A percentile compares a stretch with the other conserved stretches of the same genome.
phyloP scores from a whole-genome alignment of 2,329 filamentous ascomycete species.

The Ascochyta viciae-villosae region DNA sequence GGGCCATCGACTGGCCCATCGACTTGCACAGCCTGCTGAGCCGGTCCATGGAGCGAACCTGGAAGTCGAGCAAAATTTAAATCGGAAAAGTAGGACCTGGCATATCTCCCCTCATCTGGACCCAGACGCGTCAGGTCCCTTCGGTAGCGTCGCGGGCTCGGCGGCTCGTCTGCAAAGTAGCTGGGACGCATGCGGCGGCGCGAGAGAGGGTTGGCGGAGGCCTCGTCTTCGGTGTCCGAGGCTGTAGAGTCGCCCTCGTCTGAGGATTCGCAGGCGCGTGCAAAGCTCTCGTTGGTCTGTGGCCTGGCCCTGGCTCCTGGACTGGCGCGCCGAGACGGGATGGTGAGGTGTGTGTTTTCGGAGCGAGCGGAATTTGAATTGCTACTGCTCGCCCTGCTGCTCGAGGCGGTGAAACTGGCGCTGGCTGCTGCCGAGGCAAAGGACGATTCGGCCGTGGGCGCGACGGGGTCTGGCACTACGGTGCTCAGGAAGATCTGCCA shows the following conservation, averaged over 20 bases:
- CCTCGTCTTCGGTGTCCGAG: slow-evolving; percentile 63
- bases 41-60: slow-evolving; percentile 20
- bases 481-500: slow-evolving; percentile 86
- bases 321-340: slow-evolving; percentile 49
- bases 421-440: slow-evolving; percentile 73
- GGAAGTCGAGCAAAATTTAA: not conserved
- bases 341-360: slow-evolving; percentile 49
- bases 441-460: slow-evolving; percentile 81
- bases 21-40: slow-evolving; percentile 16
- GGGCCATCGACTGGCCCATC: slow-evolving; percentile 31
- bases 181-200: slow-evolving; percentile 27
- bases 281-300: slow-evolving; percentile 50
- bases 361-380: slow-evolving; percentile 53
- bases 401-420: slow-evolving; percentile 55
- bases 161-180: slow-evolving; percentile 37
- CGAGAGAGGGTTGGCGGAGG: slow-evolving; percentile 36
- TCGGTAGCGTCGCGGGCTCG: slow-evolving; percentile 38
- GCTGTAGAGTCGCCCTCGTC: slow-evolving; percentile 47
- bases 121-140: slow-evolving; percentile 37
- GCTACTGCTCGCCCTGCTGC: slow-evolving; percentile 56
- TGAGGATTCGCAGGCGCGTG: slow-evolving; percentile 61
- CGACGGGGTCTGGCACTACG: slow-evolving; percentile 79
- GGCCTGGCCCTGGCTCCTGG: slow-evolving; percentile 7
- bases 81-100: slow-evolving; percentile 38
- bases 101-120: slow-evolving; percentile 36